Conservation (phyloP, 352 stramenopile species). For the Phytophthora pini region DNA sequence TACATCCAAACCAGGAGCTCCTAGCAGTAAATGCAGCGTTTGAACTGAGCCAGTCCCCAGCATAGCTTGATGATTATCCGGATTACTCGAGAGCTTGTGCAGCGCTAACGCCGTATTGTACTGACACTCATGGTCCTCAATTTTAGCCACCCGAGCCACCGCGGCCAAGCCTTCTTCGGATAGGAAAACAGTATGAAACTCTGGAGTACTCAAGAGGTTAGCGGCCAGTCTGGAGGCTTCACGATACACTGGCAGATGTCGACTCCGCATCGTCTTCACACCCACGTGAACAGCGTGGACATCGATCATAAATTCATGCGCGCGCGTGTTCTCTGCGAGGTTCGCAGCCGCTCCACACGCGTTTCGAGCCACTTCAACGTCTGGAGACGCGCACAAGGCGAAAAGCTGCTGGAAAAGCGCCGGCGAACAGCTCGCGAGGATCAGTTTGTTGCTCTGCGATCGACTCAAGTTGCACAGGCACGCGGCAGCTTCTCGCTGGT, state of each 20-base stretch:
- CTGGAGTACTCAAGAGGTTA: slow-evolving; percentile 89
- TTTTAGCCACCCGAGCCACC: slow-evolving; percentile 88
- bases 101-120: slow-evolving; percentile 91
- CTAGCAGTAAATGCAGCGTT: slow-evolving; percentile 78
- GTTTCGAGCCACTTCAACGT: slow-evolving; percentile 93
- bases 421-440: slow-evolving; percentile 53
- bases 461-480: slow-evolving; percentile 90
- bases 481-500: slow-evolving; percentile 90
- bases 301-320: slow-evolving; percentile 87
- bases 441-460: slow-evolving; percentile 78
- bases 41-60: slow-evolving; percentile 64
- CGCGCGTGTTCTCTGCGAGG: slow-evolving; percentile 84
- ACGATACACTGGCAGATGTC: slow-evolving; percentile 91
- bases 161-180: slow-evolving; percentile 80
- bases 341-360: slow-evolving; percentile 93
- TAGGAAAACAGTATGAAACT: slow-evolving; percentile 85
- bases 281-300: slow-evolving; percentile 89
- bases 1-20: slow-evolving; percentile 73
- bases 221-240: slow-evolving; percentile 91
- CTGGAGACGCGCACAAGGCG: slow-evolving; percentile 73
- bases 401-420: slow-evolving; percentile 73
- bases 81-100: slow-evolving; percentile 89
- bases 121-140: slow-evolving; percentile 92
- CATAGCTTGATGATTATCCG: slow-evolving; percentile 70
- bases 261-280: slow-evolving; percentile 88